phyloP scores from a whole-genome alignment of 73 alveolate species.

The Paramecium pentaurelia region DNA sequence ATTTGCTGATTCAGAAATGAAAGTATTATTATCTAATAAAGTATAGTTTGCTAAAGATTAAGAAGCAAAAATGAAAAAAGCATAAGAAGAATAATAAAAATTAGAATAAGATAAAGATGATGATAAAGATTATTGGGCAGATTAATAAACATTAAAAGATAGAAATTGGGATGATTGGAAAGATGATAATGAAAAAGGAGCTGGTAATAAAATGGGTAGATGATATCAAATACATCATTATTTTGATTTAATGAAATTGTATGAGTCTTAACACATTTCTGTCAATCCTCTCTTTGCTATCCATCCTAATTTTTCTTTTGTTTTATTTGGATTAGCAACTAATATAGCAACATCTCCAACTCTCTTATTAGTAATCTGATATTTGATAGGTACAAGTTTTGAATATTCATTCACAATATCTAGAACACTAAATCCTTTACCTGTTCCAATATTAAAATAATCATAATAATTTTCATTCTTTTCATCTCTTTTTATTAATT shows the following conservation, averaged over 20 bases:
- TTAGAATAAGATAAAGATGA: constrained; percentile 71
- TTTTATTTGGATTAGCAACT: constrained; percentile 87
- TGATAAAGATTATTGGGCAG: constrained; percentile 72
- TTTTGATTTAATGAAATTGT: constrained; percentile 73
- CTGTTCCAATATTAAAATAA: constrained; percentile 91
- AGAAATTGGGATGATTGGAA: constrained; percentile 85
- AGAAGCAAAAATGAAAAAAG: constrained; percentile 67
- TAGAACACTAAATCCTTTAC: constrained; percentile 90
- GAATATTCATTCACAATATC: constrained; percentile 84
- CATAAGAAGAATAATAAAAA: constrained; percentile 57
- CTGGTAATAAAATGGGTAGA: constrained; percentile 74
- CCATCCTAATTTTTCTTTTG: constrained; percentile 92
- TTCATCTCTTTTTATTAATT: constrained; percentile 54
- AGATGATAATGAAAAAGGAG: constrained; percentile 80
- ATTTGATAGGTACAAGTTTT: constrained; percentile 77
- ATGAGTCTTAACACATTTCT: constrained; percentile 91
- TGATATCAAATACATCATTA: constrained; percentile 4
- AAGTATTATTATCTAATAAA: not conserved
- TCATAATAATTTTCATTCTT: constrained; percentile 62
- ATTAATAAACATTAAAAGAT: constrained; percentile 70
- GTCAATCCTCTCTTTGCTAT: constrained; percentile 74
- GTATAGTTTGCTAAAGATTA: constrained; percentile 66
- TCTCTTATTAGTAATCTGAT: constrained; percentile 78
- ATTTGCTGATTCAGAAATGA: constrained; percentile 73
- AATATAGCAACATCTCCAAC: constrained; percentile 89